A percentile compares a stretch with the other conserved stretches of the same genome.
These are phyloP conservation scores for Xylariomycetidae sp. DNA, from an alignment of 2,329 filamentous ascomycete genomes.

Conservation along the genomic window DNA sequence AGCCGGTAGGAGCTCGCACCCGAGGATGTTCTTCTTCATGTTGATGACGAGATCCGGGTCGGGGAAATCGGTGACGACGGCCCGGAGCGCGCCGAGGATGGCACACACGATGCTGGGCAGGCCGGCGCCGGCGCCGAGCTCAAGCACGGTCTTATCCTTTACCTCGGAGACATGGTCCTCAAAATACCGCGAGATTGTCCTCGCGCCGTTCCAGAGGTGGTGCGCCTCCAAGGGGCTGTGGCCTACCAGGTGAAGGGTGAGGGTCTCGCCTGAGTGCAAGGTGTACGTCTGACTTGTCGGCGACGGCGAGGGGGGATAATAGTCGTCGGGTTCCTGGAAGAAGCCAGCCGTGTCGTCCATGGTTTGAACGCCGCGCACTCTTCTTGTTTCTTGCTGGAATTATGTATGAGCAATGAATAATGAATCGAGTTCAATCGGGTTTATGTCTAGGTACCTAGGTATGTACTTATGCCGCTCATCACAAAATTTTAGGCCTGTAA, in stretches of 20 bases:
- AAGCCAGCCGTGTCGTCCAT: constrained; percentile 37
- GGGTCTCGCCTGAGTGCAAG: constrained; percentile 58
- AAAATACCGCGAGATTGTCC: constrained; percentile 72
- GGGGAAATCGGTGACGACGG: constrained; percentile 85
- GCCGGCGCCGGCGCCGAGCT: constrained; percentile 84
- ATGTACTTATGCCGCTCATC: no score
- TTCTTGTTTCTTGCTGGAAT: no score
- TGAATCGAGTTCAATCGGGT: no score
- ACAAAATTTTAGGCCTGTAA: no score
- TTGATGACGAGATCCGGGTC: constrained; percentile 79
- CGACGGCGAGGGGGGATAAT: constrained; percentile 71
- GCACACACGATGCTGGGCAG: constrained; percentile 77
- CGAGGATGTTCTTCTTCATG: constrained; percentile 69
- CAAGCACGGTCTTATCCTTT: constrained; percentile 67
- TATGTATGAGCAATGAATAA: no score
- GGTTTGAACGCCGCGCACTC: no score
- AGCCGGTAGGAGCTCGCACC: constrained; percentile 39
- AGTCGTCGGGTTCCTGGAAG: constrained; percentile 79
- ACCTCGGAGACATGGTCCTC: constrained; percentile 65
- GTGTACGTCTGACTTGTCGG: constrained; percentile 70
- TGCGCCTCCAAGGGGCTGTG: constrained; percentile 88
- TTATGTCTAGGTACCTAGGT: no score
- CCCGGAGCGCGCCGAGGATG: constrained; percentile 62
- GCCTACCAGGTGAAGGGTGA: constrained; percentile 76
- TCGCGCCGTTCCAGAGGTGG: constrained; percentile 85